Conservation (phyloP, 805 yeast species). For the Myxozyma lipomycoides region DNA sequence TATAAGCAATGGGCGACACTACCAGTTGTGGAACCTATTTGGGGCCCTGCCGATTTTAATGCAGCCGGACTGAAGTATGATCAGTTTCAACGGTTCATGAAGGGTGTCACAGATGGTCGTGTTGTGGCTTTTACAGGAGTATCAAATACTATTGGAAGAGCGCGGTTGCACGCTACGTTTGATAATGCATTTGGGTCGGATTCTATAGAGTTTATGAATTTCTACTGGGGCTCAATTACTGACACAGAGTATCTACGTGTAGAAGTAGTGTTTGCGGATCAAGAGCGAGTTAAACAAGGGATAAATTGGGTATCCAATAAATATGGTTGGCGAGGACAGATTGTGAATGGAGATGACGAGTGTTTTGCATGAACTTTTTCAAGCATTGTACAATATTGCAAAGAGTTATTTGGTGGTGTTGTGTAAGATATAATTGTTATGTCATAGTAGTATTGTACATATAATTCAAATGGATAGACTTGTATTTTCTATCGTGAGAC, state of each 20-base stretch:
- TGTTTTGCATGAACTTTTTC: neutral
- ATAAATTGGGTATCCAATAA: neutral
- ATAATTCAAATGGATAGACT: too few relatives aligned
- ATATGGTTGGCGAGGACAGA: neutral
- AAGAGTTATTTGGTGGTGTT: neutral
- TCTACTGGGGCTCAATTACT: neutral
- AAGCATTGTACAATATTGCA: neutral
- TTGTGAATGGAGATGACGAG: neutral
- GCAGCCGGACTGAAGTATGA: neutral
- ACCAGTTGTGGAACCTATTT: neutral
- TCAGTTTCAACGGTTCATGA: neutral
- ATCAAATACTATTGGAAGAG: neutral
- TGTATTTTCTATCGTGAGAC: too few relatives aligned
- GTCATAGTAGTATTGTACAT: neutral
- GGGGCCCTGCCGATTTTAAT: neutral
- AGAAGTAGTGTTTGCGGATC: neutral
- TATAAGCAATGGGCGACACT: neutral
- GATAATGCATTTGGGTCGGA: neutral
- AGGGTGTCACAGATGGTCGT: neutral
- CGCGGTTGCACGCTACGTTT: neutral
- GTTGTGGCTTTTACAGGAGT: neutral
- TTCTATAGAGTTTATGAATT: neutral
- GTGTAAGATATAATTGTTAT: neutral
- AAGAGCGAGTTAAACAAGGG: neutral
- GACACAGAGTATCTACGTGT: neutral